A percentile compares a stretch with the other conserved stretches of the same genome.
These are phyloP conservation scores for Phaffomyces thermotolerans DNA, from an alignment of 805 yeast species.

Conservation along the genomic window DNA sequence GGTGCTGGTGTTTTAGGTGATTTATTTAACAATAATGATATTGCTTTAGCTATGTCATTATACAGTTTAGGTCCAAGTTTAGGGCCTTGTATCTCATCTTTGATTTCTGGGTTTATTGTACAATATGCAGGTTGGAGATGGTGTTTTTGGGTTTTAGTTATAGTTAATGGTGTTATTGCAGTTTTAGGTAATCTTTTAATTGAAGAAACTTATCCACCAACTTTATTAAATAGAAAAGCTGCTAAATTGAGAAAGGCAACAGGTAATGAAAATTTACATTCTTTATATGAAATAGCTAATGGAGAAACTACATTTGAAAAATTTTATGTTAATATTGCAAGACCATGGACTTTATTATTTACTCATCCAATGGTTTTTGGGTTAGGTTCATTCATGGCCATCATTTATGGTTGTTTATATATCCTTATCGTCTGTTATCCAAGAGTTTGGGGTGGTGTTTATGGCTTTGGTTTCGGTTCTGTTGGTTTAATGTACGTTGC, in stretches of 20 bases:
- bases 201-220: constrained; percentile 55
- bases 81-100: constrained; percentile 57
- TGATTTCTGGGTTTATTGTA: constrained; percentile 49
- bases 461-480: constrained; percentile 41
- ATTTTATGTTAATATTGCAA: constrained; percentile 35
- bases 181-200: constrained; percentile 36
- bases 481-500: constrained; percentile 55
- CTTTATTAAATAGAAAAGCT: constrained; percentile 41
- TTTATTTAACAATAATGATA: constrained; percentile 41
- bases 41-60: constrained; percentile 50
- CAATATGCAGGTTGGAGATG: constrained; percentile 51
- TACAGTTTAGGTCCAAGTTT: constrained; percentile 43
- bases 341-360: constrained; percentile 47
- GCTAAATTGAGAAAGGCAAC: constrained; percentile 40
- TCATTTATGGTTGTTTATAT: constrained; percentile 60
- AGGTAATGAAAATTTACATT: constrained; percentile 49
- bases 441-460: constrained; percentile 36
- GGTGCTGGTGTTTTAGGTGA: constrained; percentile 68
- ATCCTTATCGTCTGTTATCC: constrained; percentile 58
- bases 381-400: constrained; percentile 57
- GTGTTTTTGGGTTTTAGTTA: constrained; percentile 53
- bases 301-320: constrained; percentile 34
- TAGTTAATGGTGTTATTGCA: constrained; percentile 44
- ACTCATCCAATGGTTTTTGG: constrained; percentile 61
- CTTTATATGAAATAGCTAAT: constrained; percentile 54